Evolutionary conservation across 2,329 filamentous ascomycete genomes (phyloP).

Genomic region (Amesomyces nigricolor): DNA sequence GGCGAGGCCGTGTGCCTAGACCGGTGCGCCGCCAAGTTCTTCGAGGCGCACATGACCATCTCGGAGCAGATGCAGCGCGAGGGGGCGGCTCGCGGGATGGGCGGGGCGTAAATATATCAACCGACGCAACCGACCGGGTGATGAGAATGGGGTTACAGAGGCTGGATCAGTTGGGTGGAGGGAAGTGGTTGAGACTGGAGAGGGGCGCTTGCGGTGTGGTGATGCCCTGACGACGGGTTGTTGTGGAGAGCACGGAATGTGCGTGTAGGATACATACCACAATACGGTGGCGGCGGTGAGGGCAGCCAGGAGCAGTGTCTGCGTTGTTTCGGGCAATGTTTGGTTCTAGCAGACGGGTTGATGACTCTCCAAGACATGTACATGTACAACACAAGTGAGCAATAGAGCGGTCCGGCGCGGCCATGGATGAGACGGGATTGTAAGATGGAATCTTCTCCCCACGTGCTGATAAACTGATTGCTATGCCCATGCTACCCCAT

Average conservation of each 20-base stretch:
- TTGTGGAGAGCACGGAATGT: too few species aligned
- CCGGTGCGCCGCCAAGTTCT: constrained; percentile 96
- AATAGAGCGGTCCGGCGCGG: constrained; percentile 9
- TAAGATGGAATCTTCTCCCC: constrained; percentile 7
- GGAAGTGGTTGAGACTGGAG: not conserved
- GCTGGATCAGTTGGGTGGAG: not conserved
- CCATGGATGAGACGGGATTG: not conserved
- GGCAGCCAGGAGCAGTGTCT: not conserved
- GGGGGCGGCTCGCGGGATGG: constrained; percentile 60
- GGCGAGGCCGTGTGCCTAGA: constrained; percentile 98
- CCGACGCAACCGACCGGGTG: not conserved
- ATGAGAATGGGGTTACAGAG: not conserved
- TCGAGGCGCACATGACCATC: constrained; percentile 97
- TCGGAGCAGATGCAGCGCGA: constrained; percentile 94
- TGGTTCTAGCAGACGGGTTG: not conserved
- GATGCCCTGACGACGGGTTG: not conserved
- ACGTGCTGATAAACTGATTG: too few species aligned
- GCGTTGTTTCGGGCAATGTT: not conserved
- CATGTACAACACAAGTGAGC: not conserved
- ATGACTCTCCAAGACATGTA: constrained; percentile 2
- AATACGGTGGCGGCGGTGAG: too few species aligned
- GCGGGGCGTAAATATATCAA: constrained; percentile 29
- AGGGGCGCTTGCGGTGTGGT: not conserved
- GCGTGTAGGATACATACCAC: not conserved
- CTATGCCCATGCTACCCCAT: too few species aligned